Evolutionary conservation across 2,329 filamentous ascomycete genomes (phyloP).

Genomic region (Didymella segeticola): DNA sequence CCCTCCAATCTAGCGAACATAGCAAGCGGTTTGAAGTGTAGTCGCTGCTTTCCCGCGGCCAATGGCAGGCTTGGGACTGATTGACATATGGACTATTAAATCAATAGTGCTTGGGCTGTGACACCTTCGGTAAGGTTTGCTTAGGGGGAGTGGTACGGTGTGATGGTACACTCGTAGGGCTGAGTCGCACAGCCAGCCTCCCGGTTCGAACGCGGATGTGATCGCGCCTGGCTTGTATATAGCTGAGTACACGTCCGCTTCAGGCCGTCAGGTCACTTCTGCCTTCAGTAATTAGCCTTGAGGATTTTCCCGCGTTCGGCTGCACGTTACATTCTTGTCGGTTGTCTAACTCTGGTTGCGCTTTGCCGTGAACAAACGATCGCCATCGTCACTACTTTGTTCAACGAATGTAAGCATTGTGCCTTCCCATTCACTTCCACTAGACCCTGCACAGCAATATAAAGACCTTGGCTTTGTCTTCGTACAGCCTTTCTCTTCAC

Average conservation of each 20-base stretch:
- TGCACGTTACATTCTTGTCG: conserved; percentile 4
- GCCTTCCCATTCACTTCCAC: conserved; percentile 12
- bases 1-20: conserved; percentile 16
- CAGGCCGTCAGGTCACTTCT: neutral
- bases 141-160: conserved; percentile 8
- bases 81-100: conserved; percentile 5
- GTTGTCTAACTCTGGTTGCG: conserved; percentile 3
- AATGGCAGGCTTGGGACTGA: conserved; percentile 10
- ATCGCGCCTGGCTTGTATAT: conserved; percentile 13
- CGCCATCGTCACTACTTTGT: conserved; percentile 4
- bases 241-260: conserved; percentile 10
- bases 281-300: conserved; percentile 1
- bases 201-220: conserved; percentile 1
- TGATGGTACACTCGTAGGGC: neutral
- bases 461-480: neutral
- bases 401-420: conserved; percentile 8
- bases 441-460: neutral
- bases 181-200: conserved; percentile 7
- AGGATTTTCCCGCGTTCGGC: conserved; percentile 5
- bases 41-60: conserved; percentile 1
- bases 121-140: conserved; percentile 12
- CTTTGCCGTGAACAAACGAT: conserved; percentile 6
- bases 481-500: neutral
- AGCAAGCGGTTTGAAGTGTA: conserved; percentile 12
- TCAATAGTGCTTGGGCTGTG: conserved; percentile 8